Conservation (phyloP, 768 basidiomycete species). For the Paxillus rubicundulus region DNA sequence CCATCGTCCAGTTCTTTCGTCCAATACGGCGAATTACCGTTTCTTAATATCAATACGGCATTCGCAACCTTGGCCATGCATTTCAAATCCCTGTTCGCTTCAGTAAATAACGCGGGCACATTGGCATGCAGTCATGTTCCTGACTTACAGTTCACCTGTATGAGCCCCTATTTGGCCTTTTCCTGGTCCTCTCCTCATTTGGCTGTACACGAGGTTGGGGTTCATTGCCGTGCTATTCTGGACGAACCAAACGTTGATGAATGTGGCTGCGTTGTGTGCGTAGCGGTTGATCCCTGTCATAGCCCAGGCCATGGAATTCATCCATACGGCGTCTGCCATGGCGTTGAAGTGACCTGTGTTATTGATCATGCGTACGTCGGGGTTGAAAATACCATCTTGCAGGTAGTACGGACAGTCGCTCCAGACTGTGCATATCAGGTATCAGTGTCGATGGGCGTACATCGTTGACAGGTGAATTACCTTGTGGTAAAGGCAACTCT, state of each 20-base stretch:
- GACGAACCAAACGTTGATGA: constrained; percentile 60
- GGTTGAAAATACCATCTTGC: constrained; percentile 64
- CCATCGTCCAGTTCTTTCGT: constrained; percentile 47
- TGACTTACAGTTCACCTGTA: constrained; percentile 52
- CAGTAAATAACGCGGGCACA: neutral
- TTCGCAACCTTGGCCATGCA: constrained; percentile 54
- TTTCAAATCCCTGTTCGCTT: constrained; percentile 48
- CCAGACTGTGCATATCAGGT: constrained; percentile 44
- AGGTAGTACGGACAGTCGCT: constrained; percentile 52
- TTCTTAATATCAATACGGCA: constrained; percentile 52
- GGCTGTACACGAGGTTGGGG: constrained; percentile 59
- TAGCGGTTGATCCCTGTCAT: constrained; percentile 41
- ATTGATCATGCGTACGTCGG: constrained; percentile 56
- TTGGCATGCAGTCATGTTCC: neutral
- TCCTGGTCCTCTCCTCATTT: constrained; percentile 34
- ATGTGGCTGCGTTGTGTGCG: constrained; percentile 42
- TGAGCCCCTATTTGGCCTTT: constrained; percentile 37
- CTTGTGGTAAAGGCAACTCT: constrained; percentile 49
- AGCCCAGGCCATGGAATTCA: constrained; percentile 56
- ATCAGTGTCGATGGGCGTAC: neutral
- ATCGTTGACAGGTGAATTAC: constrained; percentile 26
- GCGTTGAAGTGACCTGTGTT: constrained; percentile 53
- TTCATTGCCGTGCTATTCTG: constrained; percentile 57
- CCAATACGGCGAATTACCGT: constrained; percentile 50
- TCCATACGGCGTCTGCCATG: constrained; percentile 58